phyloP scores from a whole-genome alignment of 176 grass and related monocot species.

The Poa annua region DNA sequence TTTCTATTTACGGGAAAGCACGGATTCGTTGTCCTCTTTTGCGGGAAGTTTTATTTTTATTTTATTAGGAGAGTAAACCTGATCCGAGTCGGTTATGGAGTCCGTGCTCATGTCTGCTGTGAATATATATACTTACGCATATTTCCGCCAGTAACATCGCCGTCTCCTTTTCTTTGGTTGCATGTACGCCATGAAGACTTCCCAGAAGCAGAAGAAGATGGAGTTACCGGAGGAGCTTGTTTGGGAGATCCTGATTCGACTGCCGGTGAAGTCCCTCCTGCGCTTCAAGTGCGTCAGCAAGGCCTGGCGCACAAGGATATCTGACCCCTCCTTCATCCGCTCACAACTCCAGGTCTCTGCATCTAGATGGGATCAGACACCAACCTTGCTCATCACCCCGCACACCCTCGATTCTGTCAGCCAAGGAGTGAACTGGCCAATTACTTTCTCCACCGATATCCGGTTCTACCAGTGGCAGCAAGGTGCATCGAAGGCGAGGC shows the following conservation, averaged over 20 bases:
- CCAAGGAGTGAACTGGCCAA: not conserved
- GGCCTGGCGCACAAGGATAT: not conserved
- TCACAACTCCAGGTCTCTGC: not conserved
- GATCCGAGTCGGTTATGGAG: too few relatives aligned
- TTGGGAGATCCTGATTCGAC: not conserved
- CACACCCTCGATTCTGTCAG: not conserved
- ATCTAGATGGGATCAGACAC: not conserved
- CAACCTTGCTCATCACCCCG: not conserved
- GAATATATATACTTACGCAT: too few relatives aligned
- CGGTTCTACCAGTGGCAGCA: constrained; percentile 1
- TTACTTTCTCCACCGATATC: not conserved
- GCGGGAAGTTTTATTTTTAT: too few relatives aligned
- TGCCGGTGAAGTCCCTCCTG: not conserved
- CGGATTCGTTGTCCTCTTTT: too few relatives aligned
- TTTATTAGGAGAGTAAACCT: too few relatives aligned
- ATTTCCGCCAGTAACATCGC: not conserved
- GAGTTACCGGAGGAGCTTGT: constrained; percentile 6
- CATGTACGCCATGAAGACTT: not conserved
- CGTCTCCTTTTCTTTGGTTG: not conserved
- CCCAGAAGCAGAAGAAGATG: not conserved
- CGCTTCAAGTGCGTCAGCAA: not conserved
- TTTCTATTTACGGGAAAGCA: too few relatives aligned
- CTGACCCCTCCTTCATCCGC: not conserved
- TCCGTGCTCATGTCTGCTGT: too few relatives aligned
- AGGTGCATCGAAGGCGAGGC: not conserved